Evolutionary conservation across 2,329 filamentous ascomycete genomes (phyloP).

Genomic region (Cladophialophora yegresii): DNA sequence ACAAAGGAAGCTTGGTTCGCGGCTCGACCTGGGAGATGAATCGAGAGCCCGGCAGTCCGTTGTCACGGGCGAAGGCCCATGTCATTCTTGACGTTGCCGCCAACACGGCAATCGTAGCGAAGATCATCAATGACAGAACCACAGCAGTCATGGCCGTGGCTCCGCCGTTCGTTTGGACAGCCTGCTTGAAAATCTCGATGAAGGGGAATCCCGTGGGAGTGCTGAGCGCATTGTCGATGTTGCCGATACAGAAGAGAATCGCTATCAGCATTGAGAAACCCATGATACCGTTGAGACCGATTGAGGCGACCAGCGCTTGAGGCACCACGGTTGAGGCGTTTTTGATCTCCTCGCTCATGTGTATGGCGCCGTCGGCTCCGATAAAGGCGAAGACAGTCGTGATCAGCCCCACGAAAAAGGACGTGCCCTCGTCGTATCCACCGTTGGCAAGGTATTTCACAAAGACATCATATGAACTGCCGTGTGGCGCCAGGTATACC

Average conservation of each 20-base stretch:
- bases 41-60: slow-evolving; percentile 44
- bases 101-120: slow-evolving; percentile 40
- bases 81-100: slow-evolving; percentile 45
- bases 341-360: slow-evolving; percentile 47
- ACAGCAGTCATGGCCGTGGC: slow-evolving; percentile 49
- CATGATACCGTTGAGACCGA: slow-evolving; percentile 43
- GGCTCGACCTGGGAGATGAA: slow-evolving; percentile 48
- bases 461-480: slow-evolving; percentile 44
- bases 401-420: slow-evolving; percentile 42
- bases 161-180: slow-evolving; percentile 47
- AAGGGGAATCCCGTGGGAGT: slow-evolving; percentile 42
- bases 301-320: slow-evolving; percentile 42
- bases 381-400: slow-evolving; percentile 44
- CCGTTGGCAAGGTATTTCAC: slow-evolving; percentile 46
- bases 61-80: slow-evolving; percentile 50
- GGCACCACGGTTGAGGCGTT: slow-evolving; percentile 45
- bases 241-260: slow-evolving; percentile 45
- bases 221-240: slow-evolving; percentile 38
- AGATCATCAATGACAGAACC: slow-evolving; percentile 37
- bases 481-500: slow-evolving; percentile 46
- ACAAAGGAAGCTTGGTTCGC: slow-evolving; percentile 49
- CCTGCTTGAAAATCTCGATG: slow-evolving; percentile 53
- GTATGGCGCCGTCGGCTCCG: slow-evolving; percentile 44
- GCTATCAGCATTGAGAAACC: slow-evolving; percentile 45
- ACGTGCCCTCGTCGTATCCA: slow-evolving; percentile 37